Percentiles rank a stretch among this genome's conserved stretches.
phyloP scores from a whole-genome alignment of 805 yeast species.

The Candida dendrica region DNA sequence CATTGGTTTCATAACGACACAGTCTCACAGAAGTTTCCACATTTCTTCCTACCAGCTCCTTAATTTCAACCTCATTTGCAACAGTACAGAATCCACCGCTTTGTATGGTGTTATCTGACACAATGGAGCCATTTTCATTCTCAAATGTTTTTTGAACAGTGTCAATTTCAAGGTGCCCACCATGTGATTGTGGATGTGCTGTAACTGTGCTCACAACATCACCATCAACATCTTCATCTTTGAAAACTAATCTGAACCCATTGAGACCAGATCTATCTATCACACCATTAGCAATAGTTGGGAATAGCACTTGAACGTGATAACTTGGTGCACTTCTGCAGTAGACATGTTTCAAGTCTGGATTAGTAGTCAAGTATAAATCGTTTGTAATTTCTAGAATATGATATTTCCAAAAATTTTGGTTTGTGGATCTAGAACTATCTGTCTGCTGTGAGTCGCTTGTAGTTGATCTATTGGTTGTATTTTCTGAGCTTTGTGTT shows the following conservation, averaged over 20 bases:
- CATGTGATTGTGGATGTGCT: constrained; percentile 3
- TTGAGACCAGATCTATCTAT: constrained; percentile 10
- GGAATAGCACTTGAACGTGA: constrained; percentile 35
- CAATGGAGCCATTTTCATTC: constrained; percentile 6
- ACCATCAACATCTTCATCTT: constrained; percentile 7
- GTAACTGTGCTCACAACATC: constrained; percentile 11
- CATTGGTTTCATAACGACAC: constrained; percentile 24
- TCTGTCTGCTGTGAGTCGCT: neutral
- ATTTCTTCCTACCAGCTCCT: constrained; percentile 2
- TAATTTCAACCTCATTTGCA: constrained; percentile 3
- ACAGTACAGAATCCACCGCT: neutral
- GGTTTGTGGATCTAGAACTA: neutral
- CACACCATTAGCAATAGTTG: constrained; percentile 1
- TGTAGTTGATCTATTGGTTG: neutral
- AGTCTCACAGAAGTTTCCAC: constrained; percentile 8
- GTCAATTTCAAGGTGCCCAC: constrained; percentile 8
- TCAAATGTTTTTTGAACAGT: constrained; percentile 4
- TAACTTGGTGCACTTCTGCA: constrained; percentile 60
- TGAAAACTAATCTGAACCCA: constrained; percentile 27
- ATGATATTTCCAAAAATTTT: constrained; percentile 44
- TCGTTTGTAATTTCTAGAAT: constrained; percentile 45
- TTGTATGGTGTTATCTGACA: too few species aligned
- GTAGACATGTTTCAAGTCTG: constrained; percentile 49
- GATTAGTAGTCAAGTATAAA: constrained; percentile 60
- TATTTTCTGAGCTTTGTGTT: neutral